Evolutionary conservation across 306 rosid genomes (phyloP), one percentile per base, ranked within the genome.

Genomic region (Casuarina glauca): DNA sequence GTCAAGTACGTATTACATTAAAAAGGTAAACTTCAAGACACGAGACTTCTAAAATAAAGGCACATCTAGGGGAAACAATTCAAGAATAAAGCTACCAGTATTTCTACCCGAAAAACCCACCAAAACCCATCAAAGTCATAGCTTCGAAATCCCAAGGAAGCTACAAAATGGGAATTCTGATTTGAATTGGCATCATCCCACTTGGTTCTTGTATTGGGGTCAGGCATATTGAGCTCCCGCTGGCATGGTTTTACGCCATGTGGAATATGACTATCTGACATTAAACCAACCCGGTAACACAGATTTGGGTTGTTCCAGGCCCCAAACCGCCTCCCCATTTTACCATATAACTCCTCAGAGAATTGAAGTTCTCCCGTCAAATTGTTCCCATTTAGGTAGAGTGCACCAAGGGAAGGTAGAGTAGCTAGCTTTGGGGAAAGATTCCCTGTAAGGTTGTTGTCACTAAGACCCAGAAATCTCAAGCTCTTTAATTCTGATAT

Each of bases 281-380:
- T 77, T 76, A 67, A 76, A 73, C 80, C 88, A 78, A 75, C 71
- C 12, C 71, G 75, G 89, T 83, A 91, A 51, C 98, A 95, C 74
- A 95, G 91, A 84, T 89, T 85, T 1, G 98, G 91, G 70, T 95
- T 95, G 77, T 76, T 84, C 97, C 90, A 86, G 9, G 91, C 97
- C 60, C 97, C 93, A 83, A 94, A 94, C 64, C 97, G 89, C 74
- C 93, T 89, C 10, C 95, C 94, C 94, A 90, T 73, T 86, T 88
- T 92, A 20, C 79, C 79, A 67, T 88, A 88, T 82, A 95, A 92
- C 82, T 69, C 58, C 41, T 72, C 79, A 8, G 96, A 74, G 84
- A 95, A 95, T 72, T 86, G 74, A 75, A 95, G 78, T 82, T 81
- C 86, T 15, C 98, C 98, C 36, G 84, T 78, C 51, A 96, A 69